Percentiles rank a stretch among this genome's conserved stretches.
Evolutionary conservation across 1,139 yeast genomes (phyloP).

Genomic region (Saccharomyces hybrid): DNA sequence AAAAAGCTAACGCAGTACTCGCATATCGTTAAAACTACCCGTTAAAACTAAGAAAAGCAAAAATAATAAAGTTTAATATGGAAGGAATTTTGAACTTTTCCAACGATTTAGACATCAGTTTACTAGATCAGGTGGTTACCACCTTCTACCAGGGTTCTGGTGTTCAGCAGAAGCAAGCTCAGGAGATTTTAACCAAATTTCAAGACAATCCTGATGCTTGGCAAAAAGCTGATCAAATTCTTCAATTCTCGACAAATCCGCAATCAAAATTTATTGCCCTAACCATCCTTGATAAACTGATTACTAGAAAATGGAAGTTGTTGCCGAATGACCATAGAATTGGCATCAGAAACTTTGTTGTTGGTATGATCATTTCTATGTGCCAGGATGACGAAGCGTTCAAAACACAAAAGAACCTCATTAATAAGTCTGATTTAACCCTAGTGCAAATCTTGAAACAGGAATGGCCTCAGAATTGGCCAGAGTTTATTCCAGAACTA

Average conservation of each 20-base stretch:
- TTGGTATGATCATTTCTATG: constrained; percentile 85
- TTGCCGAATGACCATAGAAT: constrained; percentile 77
- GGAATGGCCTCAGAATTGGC: constrained; percentile 99
- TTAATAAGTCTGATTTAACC: constrained; percentile 89
- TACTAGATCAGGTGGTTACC: constrained; percentile 78
- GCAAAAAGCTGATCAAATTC: constrained; percentile 86
- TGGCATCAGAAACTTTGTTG: constrained; percentile 89
- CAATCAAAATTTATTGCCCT: constrained; percentile 91
- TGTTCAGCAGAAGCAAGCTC: constrained; percentile 74
- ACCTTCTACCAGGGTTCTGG: constrained; percentile 81
- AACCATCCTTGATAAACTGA: constrained; percentile 80
- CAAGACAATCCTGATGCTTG: constrained; percentile 95
- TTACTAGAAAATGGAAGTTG: constrained; percentile 88
- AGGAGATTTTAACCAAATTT: constrained; percentile 71
- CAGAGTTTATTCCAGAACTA: constrained; percentile 88
- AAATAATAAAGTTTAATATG: constrained; percentile 34
- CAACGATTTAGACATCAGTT: constrained; percentile 67
- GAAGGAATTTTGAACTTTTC: constrained; percentile 83
- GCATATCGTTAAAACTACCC: neutral
- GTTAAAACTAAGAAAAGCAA: neutral
- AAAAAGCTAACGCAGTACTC: no score
- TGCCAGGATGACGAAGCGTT: constrained; percentile 81
- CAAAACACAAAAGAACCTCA: constrained; percentile 67
- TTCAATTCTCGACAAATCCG: constrained; percentile 68
- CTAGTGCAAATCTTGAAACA: constrained; percentile 90